Evolutionary conservation across 768 basidiomycete species (phyloP).

Genomic region (Pleurotus giganteus): DNA sequence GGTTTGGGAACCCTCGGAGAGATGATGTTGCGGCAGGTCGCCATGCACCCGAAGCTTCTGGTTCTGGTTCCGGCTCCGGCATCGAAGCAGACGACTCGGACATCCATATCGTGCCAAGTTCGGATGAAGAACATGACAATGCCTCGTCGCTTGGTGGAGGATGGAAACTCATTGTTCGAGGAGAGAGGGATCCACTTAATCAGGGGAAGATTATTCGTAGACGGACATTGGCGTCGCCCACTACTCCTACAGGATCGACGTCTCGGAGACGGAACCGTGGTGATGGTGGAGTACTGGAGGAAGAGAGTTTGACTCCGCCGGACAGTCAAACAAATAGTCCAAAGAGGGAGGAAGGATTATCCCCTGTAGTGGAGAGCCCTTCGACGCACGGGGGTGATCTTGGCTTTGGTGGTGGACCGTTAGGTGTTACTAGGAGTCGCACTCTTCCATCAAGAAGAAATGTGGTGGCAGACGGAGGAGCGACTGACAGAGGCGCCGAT

Average conservation of each 20-base stretch:
- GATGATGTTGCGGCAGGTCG: background rate
- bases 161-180: slow-evolving; percentile 48
- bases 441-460: slow-evolving; percentile 56
- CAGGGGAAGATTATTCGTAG: slow-evolving; percentile 46
- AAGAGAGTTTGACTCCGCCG: slow-evolving; percentile 5
- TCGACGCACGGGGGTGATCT: slow-evolving; percentile 25
- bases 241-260: slow-evolving; percentile 22
- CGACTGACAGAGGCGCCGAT: slow-evolving; percentile 24
- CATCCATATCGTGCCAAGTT: slow-evolving; percentile 38
- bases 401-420: slow-evolving; percentile 24
- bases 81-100: slow-evolving; percentile 41
- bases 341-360: slow-evolving; percentile 35
- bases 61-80: slow-evolving; percentile 15
- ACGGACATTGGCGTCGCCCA: slow-evolving; percentile 53
- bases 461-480: slow-evolving; percentile 17
- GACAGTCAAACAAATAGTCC: slow-evolving; percentile 20
- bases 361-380: slow-evolving; percentile 48
- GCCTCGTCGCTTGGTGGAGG: slow-evolving; percentile 37
- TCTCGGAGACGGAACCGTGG: slow-evolving; percentile 30
- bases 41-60: slow-evolving; percentile 10
- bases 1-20: background rate
- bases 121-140: slow-evolving; percentile 42
- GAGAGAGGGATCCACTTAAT: slow-evolving; percentile 32
- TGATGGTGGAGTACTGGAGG: slow-evolving; percentile 20
- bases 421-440: slow-evolving; percentile 55